Conservation (phyloP, 305 asterid species). For the Solanum chacoense region DNA sequence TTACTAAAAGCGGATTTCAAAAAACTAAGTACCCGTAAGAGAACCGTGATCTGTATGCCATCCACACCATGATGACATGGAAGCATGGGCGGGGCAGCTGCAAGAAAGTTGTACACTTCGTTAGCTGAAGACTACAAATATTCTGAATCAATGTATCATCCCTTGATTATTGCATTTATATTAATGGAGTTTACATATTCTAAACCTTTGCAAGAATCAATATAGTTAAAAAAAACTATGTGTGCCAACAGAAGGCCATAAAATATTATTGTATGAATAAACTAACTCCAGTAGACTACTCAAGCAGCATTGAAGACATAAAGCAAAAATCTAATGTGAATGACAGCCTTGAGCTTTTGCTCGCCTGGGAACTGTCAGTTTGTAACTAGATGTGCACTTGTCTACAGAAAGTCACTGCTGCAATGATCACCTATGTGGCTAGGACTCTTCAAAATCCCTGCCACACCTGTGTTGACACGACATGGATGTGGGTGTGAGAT, state of each 20-base stretch:
- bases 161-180: not conserved
- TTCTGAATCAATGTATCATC: not conserved
- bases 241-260: not conserved
- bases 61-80: conserved; percentile 90
- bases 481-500: not conserved
- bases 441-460: not conserved
- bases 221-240: not conserved
- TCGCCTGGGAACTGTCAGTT: not conserved
- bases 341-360: not conserved
- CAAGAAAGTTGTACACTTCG: conserved; percentile 3
- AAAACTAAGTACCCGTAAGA: conserved; percentile 50
- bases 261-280: not conserved
- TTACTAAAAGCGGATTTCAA: not conserved
- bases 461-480: not conserved
- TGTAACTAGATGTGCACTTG: not conserved
- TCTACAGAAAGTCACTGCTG: not conserved
- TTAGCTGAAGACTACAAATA: not conserved
- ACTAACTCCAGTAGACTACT: not conserved
- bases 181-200: not conserved
- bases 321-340: not conserved
- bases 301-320: not conserved
- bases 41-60: conserved; percentile 99
- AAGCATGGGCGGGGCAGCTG: conserved; percentile 31
- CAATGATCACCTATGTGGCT: not conserved
- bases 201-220: not conserved